Base-by-base conservation (phyloP, 2,329 filamentous ascomycete genomes). In the Aotearoamyces nothofagi region DNA sequence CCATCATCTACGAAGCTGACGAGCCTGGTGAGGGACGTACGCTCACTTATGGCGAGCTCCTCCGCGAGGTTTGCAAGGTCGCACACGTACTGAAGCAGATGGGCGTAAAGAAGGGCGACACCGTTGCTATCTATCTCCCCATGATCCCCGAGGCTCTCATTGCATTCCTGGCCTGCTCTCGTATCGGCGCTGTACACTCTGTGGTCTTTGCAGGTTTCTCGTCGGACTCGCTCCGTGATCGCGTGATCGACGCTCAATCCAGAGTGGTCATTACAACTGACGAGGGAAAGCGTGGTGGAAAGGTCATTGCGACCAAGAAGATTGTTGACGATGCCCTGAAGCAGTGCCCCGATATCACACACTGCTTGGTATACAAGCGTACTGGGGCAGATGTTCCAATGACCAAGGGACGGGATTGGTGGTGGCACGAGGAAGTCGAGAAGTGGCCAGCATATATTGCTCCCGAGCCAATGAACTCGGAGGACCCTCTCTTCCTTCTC, bases 401-500 rank as follows among this genome's bases (percentile, higher is more conserved):
- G 80, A 92, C 83, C 29, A 58, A 71, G 42, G 84, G 83, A 40
- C 76, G 90, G 47, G 90, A 98, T 56, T 67, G 72, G 50, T 98
- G 90, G 90, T 98, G 90, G 90, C 84, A 96, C 56, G 90, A 96
- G 61, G 87, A 96, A 67, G 76, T 87, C 31, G 82, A 92, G 54
- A 96, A 94, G 63, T 96, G 83, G 71, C 90, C 90, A 39, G 67
- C 73, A 45, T 96, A 96, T 65, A 77, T 92, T 49, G 64, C 87
- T 16, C 86, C 87, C 8, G 86, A 92, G 63, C 58, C 73, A 40
- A 78, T 98, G 69, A 82, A 70, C 63, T 80, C 90, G 1, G 90
- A 98, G 56, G 90, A 98, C 50, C 90, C 90, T 33, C 70, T 98
- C 6, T 98, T 96, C 72, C 63, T 98, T 34, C 78, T 98, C 32